Conservation (phyloP, 192 early-diverging fungal genomes). For the Coemansia reversa region DNA sequence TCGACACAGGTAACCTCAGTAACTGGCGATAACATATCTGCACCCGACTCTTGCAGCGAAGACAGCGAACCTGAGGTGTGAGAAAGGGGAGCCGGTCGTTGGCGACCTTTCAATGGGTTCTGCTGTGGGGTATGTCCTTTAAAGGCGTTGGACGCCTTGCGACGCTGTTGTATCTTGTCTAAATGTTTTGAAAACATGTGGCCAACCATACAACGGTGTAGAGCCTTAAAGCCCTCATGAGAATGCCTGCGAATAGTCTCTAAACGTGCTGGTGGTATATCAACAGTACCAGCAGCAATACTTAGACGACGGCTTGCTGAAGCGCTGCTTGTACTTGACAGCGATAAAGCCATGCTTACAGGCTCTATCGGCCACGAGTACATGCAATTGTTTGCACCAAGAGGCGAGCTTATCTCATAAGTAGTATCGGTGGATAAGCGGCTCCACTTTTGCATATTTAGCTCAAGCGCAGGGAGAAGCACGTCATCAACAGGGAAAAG, state of each 20-base stretch:
- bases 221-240: conserved; percentile 45
- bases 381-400: conserved; percentile 41
- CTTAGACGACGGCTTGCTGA: conserved; percentile 48
- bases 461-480: conserved; percentile 50
- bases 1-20: conserved; percentile 29
- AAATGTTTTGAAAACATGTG: conserved; percentile 51
- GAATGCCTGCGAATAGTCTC: conserved; percentile 53
- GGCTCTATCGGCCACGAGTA: conserved; percentile 49
- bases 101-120: not conserved
- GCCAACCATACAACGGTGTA: conserved; percentile 50
- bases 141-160: conserved; percentile 42
- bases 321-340: conserved; percentile 19
- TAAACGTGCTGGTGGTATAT: conserved; percentile 44
- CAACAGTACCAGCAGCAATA: conserved; percentile 51
- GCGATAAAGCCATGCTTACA: conserved; percentile 10
- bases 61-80: conserved; percentile 1
- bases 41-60: conserved; percentile 9
- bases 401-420: conserved; percentile 38
- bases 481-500: conserved; percentile 69
- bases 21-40: conserved; percentile 35
- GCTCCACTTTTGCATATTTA: conserved; percentile 53
- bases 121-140: conserved; percentile 17
- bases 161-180: conserved; percentile 47
- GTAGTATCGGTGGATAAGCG: conserved; percentile 34
- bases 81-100: not conserved